These are phyloP conservation scores for Lactarius trivialis DNA, from an alignment of 768 basidiomycete species.

Conservation along the genomic window DNA sequence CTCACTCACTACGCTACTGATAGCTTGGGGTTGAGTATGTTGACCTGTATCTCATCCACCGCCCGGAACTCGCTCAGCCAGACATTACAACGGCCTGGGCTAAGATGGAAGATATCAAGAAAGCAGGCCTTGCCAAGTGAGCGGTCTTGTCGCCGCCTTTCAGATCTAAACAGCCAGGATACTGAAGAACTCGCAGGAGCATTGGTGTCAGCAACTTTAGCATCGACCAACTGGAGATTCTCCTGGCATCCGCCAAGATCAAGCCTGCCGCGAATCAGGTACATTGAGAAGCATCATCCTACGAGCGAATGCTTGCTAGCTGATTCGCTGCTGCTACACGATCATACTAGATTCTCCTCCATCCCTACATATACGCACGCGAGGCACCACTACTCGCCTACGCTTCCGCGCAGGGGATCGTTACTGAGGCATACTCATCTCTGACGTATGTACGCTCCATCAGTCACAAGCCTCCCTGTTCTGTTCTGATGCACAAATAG, in stretches of 20 bases:
- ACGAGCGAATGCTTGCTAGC: not conserved
- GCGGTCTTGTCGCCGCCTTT: slow-evolving; percentile 10
- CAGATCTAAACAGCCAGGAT: not conserved
- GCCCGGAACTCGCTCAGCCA: slow-evolving; percentile 44
- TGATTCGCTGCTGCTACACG: not conserved
- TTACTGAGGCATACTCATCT: slow-evolving; percentile 66
- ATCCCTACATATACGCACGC: slow-evolving; percentile 59
- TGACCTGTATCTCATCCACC: slow-evolving; percentile 68
- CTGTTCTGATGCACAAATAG: slow-evolving; percentile 29
- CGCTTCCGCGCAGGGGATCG: slow-evolving; percentile 50
- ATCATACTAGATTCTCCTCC: slow-evolving; percentile 48
- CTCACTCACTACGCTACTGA: not conserved
- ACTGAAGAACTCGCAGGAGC: slow-evolving; percentile 39
- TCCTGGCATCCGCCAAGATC: slow-evolving; percentile 54
- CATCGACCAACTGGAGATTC: slow-evolving; percentile 44
- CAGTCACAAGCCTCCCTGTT: not conserved
- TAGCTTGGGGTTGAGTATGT: slow-evolving; percentile 60
- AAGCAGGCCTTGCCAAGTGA: slow-evolving; percentile 53
- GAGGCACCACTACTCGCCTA: slow-evolving; percentile 54
- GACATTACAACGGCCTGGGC: slow-evolving; percentile 60
- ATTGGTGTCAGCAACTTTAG: slow-evolving; percentile 71
- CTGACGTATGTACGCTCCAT: slow-evolving; percentile 41
- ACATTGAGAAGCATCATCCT: not conserved
- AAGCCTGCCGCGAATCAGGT: slow-evolving; percentile 67
- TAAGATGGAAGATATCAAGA: slow-evolving; percentile 53